A percentile compares a stretch with the other conserved stretches of the same genome.
Conservation (phyloP, 2,329 filamentous ascomycete species). For the Trichoderma sp. region DNA sequence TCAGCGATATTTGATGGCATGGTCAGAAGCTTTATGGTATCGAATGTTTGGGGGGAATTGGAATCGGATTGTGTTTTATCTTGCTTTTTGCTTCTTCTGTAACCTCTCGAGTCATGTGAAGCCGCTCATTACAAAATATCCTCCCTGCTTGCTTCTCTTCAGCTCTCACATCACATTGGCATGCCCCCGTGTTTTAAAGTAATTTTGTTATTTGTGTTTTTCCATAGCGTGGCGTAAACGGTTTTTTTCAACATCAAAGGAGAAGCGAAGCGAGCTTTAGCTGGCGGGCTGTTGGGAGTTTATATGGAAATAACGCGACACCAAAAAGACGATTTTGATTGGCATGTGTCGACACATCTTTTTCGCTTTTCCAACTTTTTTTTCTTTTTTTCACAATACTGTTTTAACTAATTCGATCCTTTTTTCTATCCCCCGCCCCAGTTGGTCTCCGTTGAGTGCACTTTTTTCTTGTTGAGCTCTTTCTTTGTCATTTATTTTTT, state of each 20-base stretch:
- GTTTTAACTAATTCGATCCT: slow-evolving; percentile 13
- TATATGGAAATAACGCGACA: slow-evolving; percentile 13
- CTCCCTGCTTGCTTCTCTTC: slow-evolving; percentile 12
- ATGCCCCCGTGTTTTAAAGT: slow-evolving; percentile 10
- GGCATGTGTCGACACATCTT: slow-evolving; percentile 6
- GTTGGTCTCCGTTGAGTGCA: not conserved
- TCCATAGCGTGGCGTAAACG: slow-evolving; percentile 25
- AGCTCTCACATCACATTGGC: slow-evolving; percentile 13
- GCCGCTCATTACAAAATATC: slow-evolving; percentile 1
- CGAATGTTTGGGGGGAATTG: not conserved
- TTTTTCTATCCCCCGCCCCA: not conserved
- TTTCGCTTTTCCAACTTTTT: not conserved
- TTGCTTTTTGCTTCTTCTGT: slow-evolving; percentile 11
- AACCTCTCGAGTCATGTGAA: not conserved
- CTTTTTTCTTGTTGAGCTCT: not conserved
- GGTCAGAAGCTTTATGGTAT: not conserved
- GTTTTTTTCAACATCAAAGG: not conserved
- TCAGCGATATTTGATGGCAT: slow-evolving; percentile 2
- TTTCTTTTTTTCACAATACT: not conserved
- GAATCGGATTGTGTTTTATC: slow-evolving; percentile 6
- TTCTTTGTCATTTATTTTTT: slow-evolving; percentile 1
- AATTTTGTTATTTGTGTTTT: slow-evolving; percentile 8
- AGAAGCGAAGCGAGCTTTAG: slow-evolving; percentile 8
- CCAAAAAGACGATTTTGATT: slow-evolving; percentile 1
- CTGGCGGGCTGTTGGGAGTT: not conserved